These are phyloP conservation scores for Acanthamoeba lenticulata DNA, from an alignment of 208 protist genomes.

Conservation along the genomic window DNA sequence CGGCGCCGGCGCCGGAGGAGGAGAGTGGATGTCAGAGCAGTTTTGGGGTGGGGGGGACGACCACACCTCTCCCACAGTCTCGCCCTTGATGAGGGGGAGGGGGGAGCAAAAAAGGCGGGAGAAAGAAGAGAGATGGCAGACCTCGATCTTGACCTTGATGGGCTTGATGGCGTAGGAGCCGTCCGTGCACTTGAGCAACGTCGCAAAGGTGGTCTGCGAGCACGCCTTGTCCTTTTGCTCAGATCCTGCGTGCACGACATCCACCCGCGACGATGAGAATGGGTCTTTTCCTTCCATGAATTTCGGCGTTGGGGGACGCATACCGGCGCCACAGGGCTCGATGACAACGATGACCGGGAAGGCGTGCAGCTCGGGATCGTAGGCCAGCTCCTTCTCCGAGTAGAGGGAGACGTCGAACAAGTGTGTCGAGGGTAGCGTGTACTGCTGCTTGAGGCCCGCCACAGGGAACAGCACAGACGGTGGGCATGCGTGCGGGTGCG, in stretches of 20 bases:
- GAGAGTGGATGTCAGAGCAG: too few relatives aligned
- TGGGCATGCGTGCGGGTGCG: background rate
- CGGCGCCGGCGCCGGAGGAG: background rate
- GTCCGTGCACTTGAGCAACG: slow-evolving; percentile 50
- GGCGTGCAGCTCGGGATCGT: background rate
- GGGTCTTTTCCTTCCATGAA: too few relatives aligned
- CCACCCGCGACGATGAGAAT: too few relatives aligned
- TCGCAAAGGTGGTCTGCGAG: slow-evolving; percentile 54
- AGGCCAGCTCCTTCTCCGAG: background rate
- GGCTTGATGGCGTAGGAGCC: background rate
- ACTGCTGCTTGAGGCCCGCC: slow-evolving; percentile 21
- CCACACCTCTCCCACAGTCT: too few relatives aligned
- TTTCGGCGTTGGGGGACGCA: too few relatives aligned
- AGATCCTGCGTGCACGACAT: too few relatives aligned
- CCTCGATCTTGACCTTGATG: slow-evolving; percentile 48
- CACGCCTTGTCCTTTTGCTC: background rate
- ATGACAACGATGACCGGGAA: slow-evolving; percentile 27
- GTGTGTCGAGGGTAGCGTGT: background rate
- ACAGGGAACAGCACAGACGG: background rate
- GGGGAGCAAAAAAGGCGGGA: too few relatives aligned
- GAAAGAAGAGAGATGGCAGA: background rate
- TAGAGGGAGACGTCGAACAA: slow-evolving; percentile 62
- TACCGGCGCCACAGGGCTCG: slow-evolving; percentile 13
- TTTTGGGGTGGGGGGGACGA: too few relatives aligned
- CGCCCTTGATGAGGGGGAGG: too few relatives aligned